A percentile compares a stretch with the other conserved stretches of the same genome.
These are phyloP conservation scores for Lithospermum erythrorhizon DNA, from an alignment of 257 asterid species.

Conservation along the genomic window DNA sequence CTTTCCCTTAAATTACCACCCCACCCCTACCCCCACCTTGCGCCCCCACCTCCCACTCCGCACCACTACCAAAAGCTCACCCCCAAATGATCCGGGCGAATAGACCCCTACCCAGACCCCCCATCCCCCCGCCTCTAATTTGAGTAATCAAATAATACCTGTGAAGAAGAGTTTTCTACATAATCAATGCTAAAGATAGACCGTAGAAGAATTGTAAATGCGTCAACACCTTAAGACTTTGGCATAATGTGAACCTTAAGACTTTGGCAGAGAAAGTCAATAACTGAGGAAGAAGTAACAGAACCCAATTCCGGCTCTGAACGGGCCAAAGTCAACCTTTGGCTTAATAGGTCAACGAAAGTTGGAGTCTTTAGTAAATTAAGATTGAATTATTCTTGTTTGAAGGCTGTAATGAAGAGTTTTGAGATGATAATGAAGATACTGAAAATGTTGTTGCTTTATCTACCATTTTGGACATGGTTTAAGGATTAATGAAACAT, in stretches of 20 bases:
- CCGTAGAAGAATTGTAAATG: no score
- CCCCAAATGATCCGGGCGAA: no score
- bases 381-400: not conserved
- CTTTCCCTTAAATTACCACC: no score
- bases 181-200: no score
- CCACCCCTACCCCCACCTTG: no score
- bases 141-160: no score
- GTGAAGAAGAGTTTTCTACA: no score
- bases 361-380: constrained; percentile 30
- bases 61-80: no score
- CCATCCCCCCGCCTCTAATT: no score
- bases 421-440: not conserved
- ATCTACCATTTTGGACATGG: not conserved
- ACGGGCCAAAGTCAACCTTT: constrained; percentile 34
- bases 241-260: constrained; percentile 83
- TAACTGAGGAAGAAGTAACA: constrained; percentile 45
- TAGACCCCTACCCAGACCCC: no score
- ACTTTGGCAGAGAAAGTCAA: constrained; percentile 96
- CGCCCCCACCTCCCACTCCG: no score
- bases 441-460: not conserved
- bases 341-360: constrained; percentile 20
- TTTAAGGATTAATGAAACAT: no score
- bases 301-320: constrained; percentile 48
- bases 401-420: not conserved
- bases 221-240: constrained; percentile 88